Base-by-base conservation (phyloP, 2,329 filamentous ascomycete genomes). In the Aspergillus jensenii region DNA sequence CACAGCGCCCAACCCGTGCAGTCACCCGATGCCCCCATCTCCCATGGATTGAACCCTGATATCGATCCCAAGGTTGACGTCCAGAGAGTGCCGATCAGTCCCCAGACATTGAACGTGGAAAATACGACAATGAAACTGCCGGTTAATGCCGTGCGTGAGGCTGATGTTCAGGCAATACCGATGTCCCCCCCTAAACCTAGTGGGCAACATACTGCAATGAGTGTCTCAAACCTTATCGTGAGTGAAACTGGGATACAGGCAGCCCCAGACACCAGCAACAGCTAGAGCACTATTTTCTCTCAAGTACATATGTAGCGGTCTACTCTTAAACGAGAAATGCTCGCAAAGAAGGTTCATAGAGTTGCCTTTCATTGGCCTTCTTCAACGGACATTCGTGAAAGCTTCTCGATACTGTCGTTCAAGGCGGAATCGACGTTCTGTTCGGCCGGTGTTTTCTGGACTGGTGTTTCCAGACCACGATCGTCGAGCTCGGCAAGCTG, bases 401-500 rank as follows among this genome's bases (percentile, higher is more conserved):
- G 65, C 58, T 67, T 71, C 54, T 66, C 71, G 59, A 76, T 74
- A 60, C 72, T 76, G 51, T 74, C 70, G 40, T 76, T 71, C 46
- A 78, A 63, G 31, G 67, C 69, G 9, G 67, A 63, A 7, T 74
- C 72, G n/a, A 70, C 55, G 52, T 64, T 53, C 46, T 70, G 62
- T 40, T 66, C 64, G 25, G 60, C 62, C 56, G 65, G 63, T 49
- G 66, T 59, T 54, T 63, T 67, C 49, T 67, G 68, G 43, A 76
- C 74, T 60, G 67, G 75, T 33, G 75, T 76, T 51, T 77, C 74
- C 55, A 74, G 71, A 37, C 78, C 75, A 55, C 76, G 69, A 33
- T 71, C 71, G 51, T 78, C 74, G 31, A 74, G 64, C 58, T 82
- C 79, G 43, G 83, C 82, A 33, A 89, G 73, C 60, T 73, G 77